These are phyloP conservation scores for Hypoxylon sp. DNA, from an alignment of 2,329 filamentous ascomycete species.

Conservation along the genomic window DNA sequence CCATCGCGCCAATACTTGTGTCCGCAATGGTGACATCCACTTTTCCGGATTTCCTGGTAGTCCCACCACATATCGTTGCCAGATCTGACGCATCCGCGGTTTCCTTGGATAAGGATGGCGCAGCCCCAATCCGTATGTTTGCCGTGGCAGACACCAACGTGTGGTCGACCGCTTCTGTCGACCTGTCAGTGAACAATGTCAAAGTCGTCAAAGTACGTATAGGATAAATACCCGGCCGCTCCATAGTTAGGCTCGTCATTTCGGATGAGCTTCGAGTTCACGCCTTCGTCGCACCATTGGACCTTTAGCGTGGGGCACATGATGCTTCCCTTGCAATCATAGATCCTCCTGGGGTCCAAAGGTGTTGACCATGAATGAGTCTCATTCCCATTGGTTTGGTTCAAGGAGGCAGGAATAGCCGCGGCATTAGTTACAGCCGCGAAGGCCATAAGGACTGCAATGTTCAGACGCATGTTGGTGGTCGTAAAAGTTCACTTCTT, in stretches of 20 bases:
- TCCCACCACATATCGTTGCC: slow-evolving; percentile 41
- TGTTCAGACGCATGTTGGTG: slow-evolving; percentile 27
- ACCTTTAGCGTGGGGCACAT: slow-evolving; percentile 29
- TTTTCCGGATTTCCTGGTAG: slow-evolving; percentile 33
- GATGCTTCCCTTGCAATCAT: slow-evolving; percentile 34
- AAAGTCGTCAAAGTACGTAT: not conserved
- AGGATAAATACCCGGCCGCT: slow-evolving; percentile 15
- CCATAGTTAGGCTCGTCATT: slow-evolving; percentile 31
- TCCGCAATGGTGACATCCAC: slow-evolving; percentile 38
- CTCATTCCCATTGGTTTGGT: not conserved
- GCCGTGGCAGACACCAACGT: slow-evolving; percentile 27
- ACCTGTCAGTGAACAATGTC: slow-evolving; percentile 4
- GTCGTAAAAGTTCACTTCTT: not conserved
- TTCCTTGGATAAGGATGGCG: slow-evolving; percentile 30
- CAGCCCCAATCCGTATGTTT: slow-evolving; percentile 28
- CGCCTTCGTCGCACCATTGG: slow-evolving; percentile 28
- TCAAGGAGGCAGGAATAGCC: not conserved
- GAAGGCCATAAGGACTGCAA: slow-evolving; percentile 4
- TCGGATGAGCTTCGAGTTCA: slow-evolving; percentile 29
- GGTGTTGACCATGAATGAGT: not conserved
- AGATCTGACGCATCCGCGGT: slow-evolving; percentile 8
- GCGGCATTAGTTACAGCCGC: not conserved
- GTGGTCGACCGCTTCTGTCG: slow-evolving; percentile 28
- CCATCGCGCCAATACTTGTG: slow-evolving; percentile 32
- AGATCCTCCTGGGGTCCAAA: not conserved